These are phyloP conservation scores for Sungouiozyma ichnusensis DNA, from an alignment of 805 yeast species.

Conservation along the genomic window DNA sequence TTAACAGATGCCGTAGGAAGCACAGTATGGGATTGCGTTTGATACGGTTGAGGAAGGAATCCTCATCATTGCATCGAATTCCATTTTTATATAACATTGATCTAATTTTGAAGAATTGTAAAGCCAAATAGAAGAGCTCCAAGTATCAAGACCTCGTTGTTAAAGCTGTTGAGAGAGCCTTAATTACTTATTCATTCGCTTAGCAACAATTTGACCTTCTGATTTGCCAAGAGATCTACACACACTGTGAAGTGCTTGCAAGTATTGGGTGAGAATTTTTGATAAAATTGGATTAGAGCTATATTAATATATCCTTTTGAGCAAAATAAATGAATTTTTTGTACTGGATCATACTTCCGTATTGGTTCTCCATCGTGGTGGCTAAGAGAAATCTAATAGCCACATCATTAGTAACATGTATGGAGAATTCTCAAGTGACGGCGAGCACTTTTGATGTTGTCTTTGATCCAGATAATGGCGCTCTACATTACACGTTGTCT, in stretches of 20 bases:
- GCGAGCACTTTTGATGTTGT: slow-evolving; percentile 67
- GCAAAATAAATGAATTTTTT: background rate
- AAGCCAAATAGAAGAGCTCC: background rate
- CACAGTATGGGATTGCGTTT: too few species aligned
- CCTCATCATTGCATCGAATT: too few species aligned
- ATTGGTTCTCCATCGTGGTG: background rate
- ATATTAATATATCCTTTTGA: too few species aligned
- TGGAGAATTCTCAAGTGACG: slow-evolving; percentile 61
- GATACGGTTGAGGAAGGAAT: too few species aligned
- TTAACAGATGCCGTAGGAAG: background rate
- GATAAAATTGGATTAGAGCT: too few species aligned
- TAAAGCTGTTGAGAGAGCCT: too few species aligned
- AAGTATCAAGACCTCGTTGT: too few species aligned
- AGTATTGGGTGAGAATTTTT: too few species aligned
- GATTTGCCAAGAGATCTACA: too few species aligned
- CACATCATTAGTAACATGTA: slow-evolving; percentile 76
- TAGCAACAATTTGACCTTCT: too few species aligned
- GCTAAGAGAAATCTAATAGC: slow-evolving; percentile 40
- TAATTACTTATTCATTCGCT: too few species aligned
- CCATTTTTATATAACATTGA: background rate
- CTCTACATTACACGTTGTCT: slow-evolving; percentile 60
- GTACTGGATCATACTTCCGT: background rate
- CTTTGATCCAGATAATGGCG: slow-evolving; percentile 61
- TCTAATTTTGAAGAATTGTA: background rate
- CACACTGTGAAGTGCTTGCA: too few species aligned